A percentile compares a stretch with the other conserved stretches of the same genome.
Evolutionary conservation across 106 monocot species (phyloP).

Genomic region (Narthecium ossifragum): DNA sequence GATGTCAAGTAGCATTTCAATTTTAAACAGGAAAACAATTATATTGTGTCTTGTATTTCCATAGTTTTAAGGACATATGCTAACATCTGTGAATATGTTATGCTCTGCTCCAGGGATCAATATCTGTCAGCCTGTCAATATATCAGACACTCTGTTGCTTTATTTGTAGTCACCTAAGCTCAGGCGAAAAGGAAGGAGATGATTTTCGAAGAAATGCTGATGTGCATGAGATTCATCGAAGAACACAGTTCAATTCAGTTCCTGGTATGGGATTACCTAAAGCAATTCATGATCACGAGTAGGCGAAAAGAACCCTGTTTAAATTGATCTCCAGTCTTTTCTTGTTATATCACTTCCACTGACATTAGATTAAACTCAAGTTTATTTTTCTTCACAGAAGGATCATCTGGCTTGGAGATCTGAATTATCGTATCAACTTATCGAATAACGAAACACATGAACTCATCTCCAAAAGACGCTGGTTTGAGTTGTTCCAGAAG

Average conservation of each 20-base stretch:
- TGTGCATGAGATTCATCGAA: slow-evolving; percentile 79
- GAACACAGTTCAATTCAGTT: slow-evolving; percentile 50
- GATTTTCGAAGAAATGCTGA: slow-evolving; percentile 67
- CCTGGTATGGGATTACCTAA: slow-evolving; percentile 37
- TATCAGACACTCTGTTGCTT: slow-evolving; percentile 88
- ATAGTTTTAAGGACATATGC: too few species aligned
- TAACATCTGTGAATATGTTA: not conserved
- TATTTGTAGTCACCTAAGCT: slow-evolving; percentile 66
- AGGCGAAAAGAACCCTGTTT: slow-evolving; percentile 16
- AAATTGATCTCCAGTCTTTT: not conserved
- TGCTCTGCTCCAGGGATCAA: slow-evolving; percentile 86
- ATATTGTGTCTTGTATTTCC: too few species aligned
- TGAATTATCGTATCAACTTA: slow-evolving; percentile 89
- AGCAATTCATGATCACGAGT: slow-evolving; percentile 87
- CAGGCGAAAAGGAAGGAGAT: slow-evolving; percentile 78
- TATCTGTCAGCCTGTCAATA: slow-evolving; percentile 93
- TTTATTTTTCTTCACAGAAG: slow-evolving; percentile 39
- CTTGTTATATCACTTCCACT: too few species aligned
- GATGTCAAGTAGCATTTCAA: too few species aligned
- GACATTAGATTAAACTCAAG: not conserved
- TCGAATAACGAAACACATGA: slow-evolving; percentile 68
- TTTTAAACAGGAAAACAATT: too few species aligned
- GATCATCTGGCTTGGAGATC: slow-evolving; percentile 91
- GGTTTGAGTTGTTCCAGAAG: slow-evolving; percentile 49
- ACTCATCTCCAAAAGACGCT: slow-evolving; percentile 48